These are phyloP conservation scores for Xylariaceae sp. DNA, from an alignment of 2,329 filamentous ascomycete genomes.

Conservation along the genomic window DNA sequence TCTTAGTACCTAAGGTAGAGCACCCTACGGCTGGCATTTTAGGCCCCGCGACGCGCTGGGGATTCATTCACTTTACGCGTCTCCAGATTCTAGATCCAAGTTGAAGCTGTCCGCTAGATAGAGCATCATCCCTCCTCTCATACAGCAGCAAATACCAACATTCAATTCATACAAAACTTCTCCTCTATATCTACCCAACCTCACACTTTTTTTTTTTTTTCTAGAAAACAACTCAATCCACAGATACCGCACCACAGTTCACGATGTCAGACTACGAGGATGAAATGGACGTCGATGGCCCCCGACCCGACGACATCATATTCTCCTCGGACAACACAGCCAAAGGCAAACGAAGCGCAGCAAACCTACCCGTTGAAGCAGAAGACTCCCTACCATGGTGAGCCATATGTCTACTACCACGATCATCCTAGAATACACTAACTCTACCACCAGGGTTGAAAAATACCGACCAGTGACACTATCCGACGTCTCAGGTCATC, in stretches of 20 bases:
- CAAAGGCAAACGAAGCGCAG: conserved; percentile 88
- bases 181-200: conserved; percentile 10
- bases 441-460: conserved; percentile 63
- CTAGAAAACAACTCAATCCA: not conserved
- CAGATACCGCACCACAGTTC: not conserved
- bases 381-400: conserved; percentile 93
- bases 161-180: not conserved
- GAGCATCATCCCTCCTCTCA: not conserved
- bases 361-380: conserved; percentile 88
- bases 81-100: conserved; percentile 7
- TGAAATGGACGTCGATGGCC: conserved; percentile 56
- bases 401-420: conserved; percentile 13
- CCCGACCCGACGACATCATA: conserved; percentile 43
- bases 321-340: conserved; percentile 70
- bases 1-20: not conserved
- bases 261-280: conserved; percentile 56
- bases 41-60: conserved; percentile 21
- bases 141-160: not conserved
- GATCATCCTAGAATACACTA: not conserved
- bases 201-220: not conserved
- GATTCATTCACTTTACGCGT: conserved; percentile 31
- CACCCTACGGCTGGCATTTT: not conserved
- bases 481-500: conserved; percentile 89
- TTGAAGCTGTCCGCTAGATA: not conserved
- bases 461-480: conserved; percentile 90